Base-by-base conservation (phyloP, 1,284 basidiomycete genomes). In the Cryptococcus sp. region DNA sequence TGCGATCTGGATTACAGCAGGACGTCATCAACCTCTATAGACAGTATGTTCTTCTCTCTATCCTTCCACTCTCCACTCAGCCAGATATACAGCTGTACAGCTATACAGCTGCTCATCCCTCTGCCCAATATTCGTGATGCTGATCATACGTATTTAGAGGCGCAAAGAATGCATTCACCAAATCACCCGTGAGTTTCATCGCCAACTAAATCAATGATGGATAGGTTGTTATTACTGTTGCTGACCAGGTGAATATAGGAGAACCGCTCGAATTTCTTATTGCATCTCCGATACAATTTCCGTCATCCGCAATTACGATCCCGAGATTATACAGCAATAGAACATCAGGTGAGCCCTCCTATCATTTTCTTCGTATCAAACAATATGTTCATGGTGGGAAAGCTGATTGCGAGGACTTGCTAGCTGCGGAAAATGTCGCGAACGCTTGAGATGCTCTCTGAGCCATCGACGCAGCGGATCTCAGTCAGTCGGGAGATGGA, bases 311-410 rank as follows among this genome's bases (percentile, higher is more conserved):
- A 62, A 22, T 54, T 80, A 13, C 63, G 66, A 16, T 58, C 67
- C 15, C 54, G 78, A 47, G 79, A 80, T 61, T 76, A 77, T 40
- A 70, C 72, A 5, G 79, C 79, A 2, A 78, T 80, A 19, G 79
- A 80, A 60, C 70, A 79, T 63, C 75, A 78, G 67, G 78, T 77
- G 39, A 54, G 73, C 62, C 23, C 11, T 27, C 15, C 19, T 23
- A 45, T 25, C 20, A 27, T n/a, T n/a, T n/a, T n/a, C n/a, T n/a
- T n/a, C n/a, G n/a, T n/a, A n/a, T n/a, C n/a, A n/a, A n/a, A n/a
- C n/a, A n/a, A n/a, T n/a, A n/a, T n/a, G n/a, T n/a, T n/a, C n/a
- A 25, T 6, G 25, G 25, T 25, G 25, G 25, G 6, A 25, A 16
- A 16, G 25, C 25, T 50, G 41, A 19, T 30, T 65, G 40, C 60